Evolutionary conservation across 805 yeast genomes (phyloP).

Genomic region (Tetrapisispora taiwanensis): DNA sequence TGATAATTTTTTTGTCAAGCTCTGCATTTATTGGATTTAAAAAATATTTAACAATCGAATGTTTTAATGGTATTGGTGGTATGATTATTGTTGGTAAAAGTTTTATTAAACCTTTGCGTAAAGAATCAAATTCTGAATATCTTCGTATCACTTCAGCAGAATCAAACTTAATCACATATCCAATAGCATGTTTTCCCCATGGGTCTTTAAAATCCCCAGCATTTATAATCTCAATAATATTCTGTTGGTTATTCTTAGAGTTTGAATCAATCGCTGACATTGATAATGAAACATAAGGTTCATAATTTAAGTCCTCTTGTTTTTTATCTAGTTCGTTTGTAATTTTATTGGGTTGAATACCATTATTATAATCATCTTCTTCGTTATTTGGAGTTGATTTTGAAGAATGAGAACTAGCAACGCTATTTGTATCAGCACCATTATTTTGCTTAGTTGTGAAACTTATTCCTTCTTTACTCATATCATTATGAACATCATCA

Average conservation of each 20-base stretch:
- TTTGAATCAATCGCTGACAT: constrained; percentile 18
- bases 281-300: constrained; percentile 23
- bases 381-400: neutral
- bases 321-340: no score
- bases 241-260: constrained; percentile 3
- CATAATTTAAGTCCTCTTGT: constrained; percentile 2
- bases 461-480: neutral
- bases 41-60: constrained; percentile 43
- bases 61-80: constrained; percentile 92
- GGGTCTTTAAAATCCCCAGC: constrained; percentile 85
- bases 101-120: constrained; percentile 59
- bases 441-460: neutral
- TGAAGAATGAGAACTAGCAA: neutral
- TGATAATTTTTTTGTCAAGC: constrained; percentile 39
- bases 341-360: no score
- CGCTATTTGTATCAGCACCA: neutral
- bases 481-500: no score
- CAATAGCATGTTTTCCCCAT: constrained; percentile 62
- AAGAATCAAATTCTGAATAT: constrained; percentile 84
- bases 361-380: no score
- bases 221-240: constrained; percentile 46
- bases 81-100: constrained; percentile 72
- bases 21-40: constrained; percentile 36
- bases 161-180: constrained; percentile 66
- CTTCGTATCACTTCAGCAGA: constrained; percentile 61